These are phyloP conservation scores for Wickerhamiella vanderwaltii DNA, from an alignment of 805 yeast genomes.

Conservation along the genomic window DNA sequence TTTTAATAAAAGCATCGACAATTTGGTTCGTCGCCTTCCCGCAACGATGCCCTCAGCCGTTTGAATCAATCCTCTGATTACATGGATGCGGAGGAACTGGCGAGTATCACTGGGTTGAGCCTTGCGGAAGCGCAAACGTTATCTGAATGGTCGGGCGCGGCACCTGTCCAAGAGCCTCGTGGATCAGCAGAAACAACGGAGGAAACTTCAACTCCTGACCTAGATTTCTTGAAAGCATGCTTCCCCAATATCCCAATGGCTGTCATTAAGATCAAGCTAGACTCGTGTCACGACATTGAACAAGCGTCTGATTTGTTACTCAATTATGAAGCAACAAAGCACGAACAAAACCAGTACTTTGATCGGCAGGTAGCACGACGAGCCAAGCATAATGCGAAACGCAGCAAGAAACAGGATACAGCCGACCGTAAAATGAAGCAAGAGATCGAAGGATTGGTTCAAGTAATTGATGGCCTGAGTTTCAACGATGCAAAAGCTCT, in stretches of 20 bases:
- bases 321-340: conserved; percentile 9
- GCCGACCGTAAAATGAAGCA: not conserved
- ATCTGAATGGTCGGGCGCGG: not conserved
- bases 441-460: not conserved
- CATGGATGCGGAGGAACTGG: conserved; percentile 5
- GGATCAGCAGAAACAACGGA: no score
- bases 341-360: conserved; percentile 9
- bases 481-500: not conserved
- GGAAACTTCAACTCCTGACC: not conserved
- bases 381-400: conserved; percentile 1
- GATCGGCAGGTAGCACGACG: conserved; percentile 5
- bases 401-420: not conserved
- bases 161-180: not conserved
- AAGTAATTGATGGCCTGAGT: not conserved
- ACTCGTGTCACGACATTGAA: conserved; percentile 8
- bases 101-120: conserved; percentile 7
- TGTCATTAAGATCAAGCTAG: not conserved
- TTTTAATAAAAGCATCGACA: no score
- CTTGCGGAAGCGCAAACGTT: conserved; percentile 9
- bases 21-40: no score
- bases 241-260: conserved; percentile 12
- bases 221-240: conserved; percentile 9
- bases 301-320: conserved; percentile 15
- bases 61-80: no score
- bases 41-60: no score